phyloP scores from a whole-genome alignment of 2,329 filamentous ascomycete species.

The Ophiostoma himal-ulmi region DNA sequence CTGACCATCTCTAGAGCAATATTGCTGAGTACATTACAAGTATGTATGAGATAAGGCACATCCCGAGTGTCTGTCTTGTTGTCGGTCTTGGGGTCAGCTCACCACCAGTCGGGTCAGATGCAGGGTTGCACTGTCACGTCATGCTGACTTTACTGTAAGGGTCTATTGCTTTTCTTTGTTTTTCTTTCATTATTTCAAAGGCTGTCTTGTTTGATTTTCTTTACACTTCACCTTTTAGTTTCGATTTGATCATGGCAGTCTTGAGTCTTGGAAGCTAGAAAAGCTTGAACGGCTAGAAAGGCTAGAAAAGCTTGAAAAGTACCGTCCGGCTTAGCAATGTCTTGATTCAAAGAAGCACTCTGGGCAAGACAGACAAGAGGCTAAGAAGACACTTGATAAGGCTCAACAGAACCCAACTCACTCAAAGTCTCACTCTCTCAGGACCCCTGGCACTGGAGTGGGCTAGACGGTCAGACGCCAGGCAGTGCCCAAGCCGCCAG shows the following conservation, averaged over 20 bases:
- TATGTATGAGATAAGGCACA: not conserved
- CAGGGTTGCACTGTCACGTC: conserved; percentile 11
- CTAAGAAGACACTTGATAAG: not conserved
- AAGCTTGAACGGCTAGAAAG: not conserved
- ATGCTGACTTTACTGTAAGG: not conserved
- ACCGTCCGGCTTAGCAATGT: not conserved
- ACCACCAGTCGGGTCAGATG: conserved; percentile 3
- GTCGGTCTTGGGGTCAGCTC: not conserved
- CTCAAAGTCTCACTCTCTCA: not conserved
- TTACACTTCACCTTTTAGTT: not conserved
- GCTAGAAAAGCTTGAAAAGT: not conserved
- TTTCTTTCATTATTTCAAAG: not conserved
- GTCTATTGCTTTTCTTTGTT: not conserved
- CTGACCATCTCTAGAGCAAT: not conserved
- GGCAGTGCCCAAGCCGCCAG: conserved; percentile 2
- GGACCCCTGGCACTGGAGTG: not conserved
- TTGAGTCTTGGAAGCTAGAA: not conserved
- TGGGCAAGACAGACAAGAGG: not conserved
- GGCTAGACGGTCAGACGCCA: not conserved
- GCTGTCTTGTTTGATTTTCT: not conserved
- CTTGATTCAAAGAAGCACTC: not conserved
- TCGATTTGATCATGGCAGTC: not conserved
- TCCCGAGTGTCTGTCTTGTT: not conserved
- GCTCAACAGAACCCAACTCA: not conserved
- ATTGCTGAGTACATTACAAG: too few relatives aligned